Evolutionary conservation across 768 basidiomycete species (phyloP), one percentile per base, ranked within the genome.

Genomic region (Erythrobasidium yunnanense): DNA sequence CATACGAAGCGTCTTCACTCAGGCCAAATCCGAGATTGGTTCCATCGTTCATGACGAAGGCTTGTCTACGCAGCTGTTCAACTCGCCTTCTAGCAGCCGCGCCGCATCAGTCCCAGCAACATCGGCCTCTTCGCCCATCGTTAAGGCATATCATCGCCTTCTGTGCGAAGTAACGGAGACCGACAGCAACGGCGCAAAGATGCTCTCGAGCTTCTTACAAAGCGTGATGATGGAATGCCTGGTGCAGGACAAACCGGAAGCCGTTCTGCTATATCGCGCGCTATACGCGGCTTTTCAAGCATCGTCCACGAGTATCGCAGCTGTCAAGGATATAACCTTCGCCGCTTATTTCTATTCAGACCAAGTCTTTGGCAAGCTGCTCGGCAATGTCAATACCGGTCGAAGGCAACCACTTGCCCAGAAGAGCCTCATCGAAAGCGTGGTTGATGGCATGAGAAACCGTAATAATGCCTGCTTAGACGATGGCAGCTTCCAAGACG

Each of bases 1-100:
- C 7, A 92, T 90, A 71, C 82, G 90, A 50, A 90, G 88, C 75
- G 80, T 95, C 11, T 92, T 91, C 71, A 86, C 91, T 8, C 84
- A 88, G 13, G 87, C 90, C 17, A 88, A 90, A 18, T 84, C 86
- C 15, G 86, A 88, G 30, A 83, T 85, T 3, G 88, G 88, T 1
- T 88, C 90, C 71, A 83, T 87, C 1, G 88, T 88, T 18, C 81
- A 92, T 17, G 92, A 96, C 73, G 87, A 90, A 71, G 87, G 90
- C 0, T 84, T 85, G 67, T 77, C 85, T 49, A 84, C 82, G 8
- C 13, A 54, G 6, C 23, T 66, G 32, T 63, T 72, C 30, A 13
- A 25, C 25, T 42, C 65, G 84, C 35, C 87, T 91, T 66, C 95
- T 11, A 82, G 84, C 27, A 85, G 88, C 66, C 88, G 95, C 76